phyloP scores from a whole-genome alignment of 116 monocot species.

The Phalaenopsis hybrid region DNA sequence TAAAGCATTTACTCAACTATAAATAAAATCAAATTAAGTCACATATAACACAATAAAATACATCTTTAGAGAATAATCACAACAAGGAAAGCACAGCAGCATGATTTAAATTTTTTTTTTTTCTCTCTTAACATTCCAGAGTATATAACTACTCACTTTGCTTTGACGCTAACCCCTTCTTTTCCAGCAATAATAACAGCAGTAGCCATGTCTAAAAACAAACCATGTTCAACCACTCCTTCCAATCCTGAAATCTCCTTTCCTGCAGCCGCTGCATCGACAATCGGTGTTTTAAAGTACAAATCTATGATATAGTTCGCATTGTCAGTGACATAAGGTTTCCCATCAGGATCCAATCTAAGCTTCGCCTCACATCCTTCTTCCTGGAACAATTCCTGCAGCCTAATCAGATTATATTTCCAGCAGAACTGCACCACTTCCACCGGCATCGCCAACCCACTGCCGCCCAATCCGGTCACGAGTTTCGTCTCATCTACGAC shows the following conservation, averaged over 20 bases:
- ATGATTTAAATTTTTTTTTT: no score
- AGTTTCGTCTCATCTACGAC: constrained; percentile 93
- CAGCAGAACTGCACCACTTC: constrained; percentile 98
- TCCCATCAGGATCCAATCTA: constrained; percentile 64
- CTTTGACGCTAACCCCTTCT: constrained; percentile 56
- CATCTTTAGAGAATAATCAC: no score
- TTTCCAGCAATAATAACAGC: constrained; percentile 90
- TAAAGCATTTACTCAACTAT: no score
- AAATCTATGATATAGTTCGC: constrained; percentile 91
- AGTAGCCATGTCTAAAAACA: constrained; percentile 86
- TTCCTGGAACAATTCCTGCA: constrained; percentile 83
- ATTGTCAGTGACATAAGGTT: constrained; percentile 86
- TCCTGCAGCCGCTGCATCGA: constrained; percentile 64
- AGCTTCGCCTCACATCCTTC: constrained; percentile 86
- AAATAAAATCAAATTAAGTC: no score
- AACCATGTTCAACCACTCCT: constrained; percentile 92
- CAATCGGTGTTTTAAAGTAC: constrained; percentile 82
- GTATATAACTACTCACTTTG: constrained; percentile 35
- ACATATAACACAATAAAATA: no score
- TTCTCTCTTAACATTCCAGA: no score
- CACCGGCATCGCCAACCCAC: constrained; percentile 92
- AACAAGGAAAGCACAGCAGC: no score
- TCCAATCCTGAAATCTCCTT: constrained; percentile 72
- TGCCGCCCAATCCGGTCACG: constrained; percentile 80
- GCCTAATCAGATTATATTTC: constrained; percentile 72